These are phyloP conservation scores for Penicillium ochrochloron DNA, from an alignment of 495 filamentous ascomycete genomes.

Conservation along the genomic window DNA sequence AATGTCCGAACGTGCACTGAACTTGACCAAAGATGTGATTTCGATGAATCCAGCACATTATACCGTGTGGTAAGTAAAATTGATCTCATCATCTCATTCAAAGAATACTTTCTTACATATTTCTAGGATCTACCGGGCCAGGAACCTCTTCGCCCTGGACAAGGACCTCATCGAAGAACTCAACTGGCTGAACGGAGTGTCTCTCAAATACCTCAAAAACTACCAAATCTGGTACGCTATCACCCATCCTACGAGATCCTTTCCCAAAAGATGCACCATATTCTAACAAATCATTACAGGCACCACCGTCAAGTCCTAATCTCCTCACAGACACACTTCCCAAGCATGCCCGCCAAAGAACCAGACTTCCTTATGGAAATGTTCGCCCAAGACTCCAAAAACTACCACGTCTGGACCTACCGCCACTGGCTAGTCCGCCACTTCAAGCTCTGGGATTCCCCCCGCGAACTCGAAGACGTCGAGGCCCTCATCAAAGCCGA, in stretches of 20 bases:
- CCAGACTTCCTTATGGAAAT: slow-evolving; percentile 75
- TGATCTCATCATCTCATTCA: neutral
- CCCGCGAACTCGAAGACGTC: slow-evolving; percentile 69
- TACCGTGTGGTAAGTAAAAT: slow-evolving; percentile 78
- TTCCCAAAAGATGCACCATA: neutral
- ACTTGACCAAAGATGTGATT: slow-evolving; percentile 89
- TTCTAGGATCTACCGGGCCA: slow-evolving; percentile 80
- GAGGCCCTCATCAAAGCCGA: slow-evolving; percentile 73
- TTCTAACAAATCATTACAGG: slow-evolving; percentile 46
- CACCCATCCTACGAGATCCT: neutral
- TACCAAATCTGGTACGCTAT: slow-evolving; percentile 86
- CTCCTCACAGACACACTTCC: slow-evolving; percentile 58
- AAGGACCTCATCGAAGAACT: slow-evolving; percentile 74
- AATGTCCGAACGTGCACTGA: slow-evolving; percentile 73
- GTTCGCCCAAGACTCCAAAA: slow-evolving; percentile 87
- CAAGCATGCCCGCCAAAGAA: slow-evolving; percentile 63
- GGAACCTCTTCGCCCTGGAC: slow-evolving; percentile 68
- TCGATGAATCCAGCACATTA: slow-evolving; percentile 94
- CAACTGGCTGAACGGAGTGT: slow-evolving; percentile 80
- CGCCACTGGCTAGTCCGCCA: slow-evolving; percentile 89
- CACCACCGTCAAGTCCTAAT: slow-evolving; percentile 90
- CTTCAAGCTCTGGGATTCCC: slow-evolving; percentile 70
- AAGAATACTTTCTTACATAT: slow-evolving; percentile 12
- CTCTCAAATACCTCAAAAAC: slow-evolving; percentile 87
- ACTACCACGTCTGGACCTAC: slow-evolving; percentile 99